Evolutionary conservation across 805 yeast genomes (phyloP), one percentile per base, ranked within the genome.

Genomic region (Yarrowia sp.): DNA sequence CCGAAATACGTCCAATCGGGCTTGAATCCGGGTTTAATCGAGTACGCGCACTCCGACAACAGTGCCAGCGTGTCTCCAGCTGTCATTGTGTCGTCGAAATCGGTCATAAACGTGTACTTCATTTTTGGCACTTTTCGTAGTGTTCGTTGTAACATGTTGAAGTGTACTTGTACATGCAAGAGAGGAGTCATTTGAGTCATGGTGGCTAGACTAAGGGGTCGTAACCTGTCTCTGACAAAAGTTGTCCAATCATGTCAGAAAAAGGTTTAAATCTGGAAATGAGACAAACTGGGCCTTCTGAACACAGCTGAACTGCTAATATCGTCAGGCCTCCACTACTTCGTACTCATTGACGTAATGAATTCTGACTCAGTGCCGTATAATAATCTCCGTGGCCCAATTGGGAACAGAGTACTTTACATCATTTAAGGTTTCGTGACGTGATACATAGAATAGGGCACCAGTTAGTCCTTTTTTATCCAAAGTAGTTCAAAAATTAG

Each of bases 41-140:
- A 42, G 65, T 84, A 83, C 0, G 86, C 84, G 2, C 85, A 80
- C 42, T 80, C 76, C 14, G 86, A 85, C n/a, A 86, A 78, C 6
- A 84, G 72, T 33, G 74, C 74, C 36, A 87, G 82, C 0, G 92
- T 86, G 74, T 87, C 91, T 38, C 75, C 72, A 7, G 72, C 70
- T 0, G 91, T 86, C 34, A 86, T 80, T 0, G 91, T 87, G 50
- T 87, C 91, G 73, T 87, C 92, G 87, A 89, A 87, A 71, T 87
- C 92, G 3, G 83, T 75, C 1, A 86, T 79, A 12, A 86, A 64
- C 70, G 44, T 36, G 55, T 46, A 61, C 24, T n/a, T 46, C 66
- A 58, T 58, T 39, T 55, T 55, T 10, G 15, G 36, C 14, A n/a
- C 10, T 6, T 17, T 36, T 55, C 24, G 36, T 10, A 50, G 56